Conservation (phyloP, 1,284 basidiomycete species). For the Jaminaea rosea region DNA sequence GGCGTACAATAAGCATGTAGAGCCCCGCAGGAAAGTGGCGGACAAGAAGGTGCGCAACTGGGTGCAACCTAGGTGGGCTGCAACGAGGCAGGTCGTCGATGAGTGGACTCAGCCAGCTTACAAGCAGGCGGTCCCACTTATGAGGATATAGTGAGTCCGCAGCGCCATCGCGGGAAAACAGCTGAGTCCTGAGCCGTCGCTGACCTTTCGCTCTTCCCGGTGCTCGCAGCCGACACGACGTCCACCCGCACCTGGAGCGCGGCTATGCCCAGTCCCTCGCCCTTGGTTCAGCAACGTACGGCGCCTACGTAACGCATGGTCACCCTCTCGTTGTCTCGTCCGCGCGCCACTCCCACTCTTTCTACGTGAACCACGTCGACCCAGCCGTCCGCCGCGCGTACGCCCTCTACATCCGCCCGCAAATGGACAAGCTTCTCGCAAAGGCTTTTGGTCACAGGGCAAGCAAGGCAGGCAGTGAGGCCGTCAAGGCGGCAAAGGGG, state of each 20-base stretch:
- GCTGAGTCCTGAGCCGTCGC: too few relatives aligned
- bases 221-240: conserved; percentile 37
- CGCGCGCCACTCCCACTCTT: conserved; percentile 22
- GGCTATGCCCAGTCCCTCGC: conserved; percentile 23
- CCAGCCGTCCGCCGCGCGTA: conserved; percentile 27
- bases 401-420: conserved; percentile 32
- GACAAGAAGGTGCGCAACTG: too few relatives aligned
- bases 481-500: conserved; percentile 8
- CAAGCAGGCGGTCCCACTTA: too few relatives aligned
- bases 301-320: conserved; percentile 33
- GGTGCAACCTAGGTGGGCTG: background rate
- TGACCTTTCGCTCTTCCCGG: too few relatives aligned
- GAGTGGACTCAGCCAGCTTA: too few relatives aligned
- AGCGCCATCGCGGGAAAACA: too few relatives aligned
- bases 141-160: too few relatives aligned
- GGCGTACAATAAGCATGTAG: conserved; percentile 33
- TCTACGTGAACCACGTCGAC: conserved; percentile 28
- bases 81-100: background rate
- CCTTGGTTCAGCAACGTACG: conserved; percentile 18
- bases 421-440: conserved; percentile 24
- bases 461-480: conserved; percentile 5
- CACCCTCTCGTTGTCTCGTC: conserved; percentile 30
- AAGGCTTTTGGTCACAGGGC: conserved; percentile 32
- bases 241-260: conserved; percentile 35
- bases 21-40: conserved; percentile 25